Conservation (phyloP, 1,284 basidiomycete genomes). For the Pterulicium gracile region DNA sequence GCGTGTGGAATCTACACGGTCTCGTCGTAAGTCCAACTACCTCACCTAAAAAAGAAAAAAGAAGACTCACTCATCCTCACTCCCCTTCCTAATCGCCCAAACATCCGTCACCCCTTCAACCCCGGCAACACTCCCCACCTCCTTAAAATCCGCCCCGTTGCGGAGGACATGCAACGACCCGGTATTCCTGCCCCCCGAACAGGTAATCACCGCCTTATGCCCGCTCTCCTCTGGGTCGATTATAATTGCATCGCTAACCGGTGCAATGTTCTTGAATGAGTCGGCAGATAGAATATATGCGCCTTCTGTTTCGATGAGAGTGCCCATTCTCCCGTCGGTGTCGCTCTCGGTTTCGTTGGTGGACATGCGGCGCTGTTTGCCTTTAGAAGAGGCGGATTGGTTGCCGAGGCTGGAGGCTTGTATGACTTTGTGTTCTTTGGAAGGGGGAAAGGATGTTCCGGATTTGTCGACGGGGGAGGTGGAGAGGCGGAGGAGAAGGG, state of each 20-base stretch:
- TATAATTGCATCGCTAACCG: slow-evolving; percentile 76
- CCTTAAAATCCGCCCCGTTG: slow-evolving; percentile 78
- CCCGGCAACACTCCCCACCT: slow-evolving; percentile 51
- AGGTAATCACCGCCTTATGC: slow-evolving; percentile 77
- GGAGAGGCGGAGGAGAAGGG: slow-evolving; percentile 60
- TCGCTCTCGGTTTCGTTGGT: no score
- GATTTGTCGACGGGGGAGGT: slow-evolving; percentile 29
- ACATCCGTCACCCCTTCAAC: slow-evolving; percentile 47
- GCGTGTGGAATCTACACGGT: no score
- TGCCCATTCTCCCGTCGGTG: no score
- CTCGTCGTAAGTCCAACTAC: no score
- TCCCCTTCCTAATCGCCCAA: slow-evolving; percentile 64
- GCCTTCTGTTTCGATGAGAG: slow-evolving; percentile 37
- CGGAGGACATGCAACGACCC: slow-evolving; percentile 78
- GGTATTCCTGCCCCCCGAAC: slow-evolving; percentile 76
- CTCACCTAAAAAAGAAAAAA: no score
- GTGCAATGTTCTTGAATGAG: slow-evolving; percentile 74
- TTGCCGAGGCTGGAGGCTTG: no score
- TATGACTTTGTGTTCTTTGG: no score
- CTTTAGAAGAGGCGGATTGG: no score
- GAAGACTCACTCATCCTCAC: no score
- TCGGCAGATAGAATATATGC: slow-evolving; percentile 50
- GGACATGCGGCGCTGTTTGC: no score
- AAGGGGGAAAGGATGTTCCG: slow-evolving; percentile 32
- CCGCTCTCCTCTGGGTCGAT: slow-evolving; percentile 70